Evolutionary conservation across 192 early-diverging fungal species (phyloP).

Genomic region (Linnemannia elongata): DNA sequence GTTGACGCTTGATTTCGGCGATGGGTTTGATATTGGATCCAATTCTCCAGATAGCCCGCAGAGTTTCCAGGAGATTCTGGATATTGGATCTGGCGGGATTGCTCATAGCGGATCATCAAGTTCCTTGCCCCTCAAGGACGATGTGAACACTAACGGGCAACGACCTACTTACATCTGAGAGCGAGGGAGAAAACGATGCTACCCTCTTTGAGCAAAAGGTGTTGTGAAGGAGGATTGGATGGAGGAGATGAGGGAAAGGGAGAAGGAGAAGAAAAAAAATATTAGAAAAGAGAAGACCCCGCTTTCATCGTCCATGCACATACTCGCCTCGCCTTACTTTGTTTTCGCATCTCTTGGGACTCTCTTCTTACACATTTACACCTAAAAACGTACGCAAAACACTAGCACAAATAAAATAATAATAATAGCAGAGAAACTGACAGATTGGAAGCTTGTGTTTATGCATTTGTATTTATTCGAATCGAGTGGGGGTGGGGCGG

Average conservation of each 20-base stretch:
- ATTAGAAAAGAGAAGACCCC: no score
- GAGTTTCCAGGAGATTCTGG: conserved; percentile 48
- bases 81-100: conserved; percentile 34
- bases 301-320: no score
- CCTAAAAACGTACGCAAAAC: neutral
- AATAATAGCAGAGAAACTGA: neutral
- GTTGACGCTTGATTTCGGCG: conserved; percentile 49
- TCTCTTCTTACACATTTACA: neutral
- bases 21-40: conserved; percentile 44
- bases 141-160: conserved; percentile 10
- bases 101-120: conserved; percentile 41
- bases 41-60: conserved; percentile 52
- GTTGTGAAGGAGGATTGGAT: neutral
- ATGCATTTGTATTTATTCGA: neutral
- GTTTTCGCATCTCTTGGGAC: neutral
- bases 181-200: neutral
- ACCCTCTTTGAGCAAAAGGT: neutral
- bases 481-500: neutral
- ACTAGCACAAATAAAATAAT: conserved; percentile 8
- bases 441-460: neutral
- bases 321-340: neutral
- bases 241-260: no score
- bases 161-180: conserved; percentile 29
- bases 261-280: no score
- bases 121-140: conserved; percentile 40